A percentile compares a stretch with the other conserved stretches of the same genome.
Conservation (phyloP, 2,329 filamentous ascomycete species). For the Clonostachys chloroleuca region DNA sequence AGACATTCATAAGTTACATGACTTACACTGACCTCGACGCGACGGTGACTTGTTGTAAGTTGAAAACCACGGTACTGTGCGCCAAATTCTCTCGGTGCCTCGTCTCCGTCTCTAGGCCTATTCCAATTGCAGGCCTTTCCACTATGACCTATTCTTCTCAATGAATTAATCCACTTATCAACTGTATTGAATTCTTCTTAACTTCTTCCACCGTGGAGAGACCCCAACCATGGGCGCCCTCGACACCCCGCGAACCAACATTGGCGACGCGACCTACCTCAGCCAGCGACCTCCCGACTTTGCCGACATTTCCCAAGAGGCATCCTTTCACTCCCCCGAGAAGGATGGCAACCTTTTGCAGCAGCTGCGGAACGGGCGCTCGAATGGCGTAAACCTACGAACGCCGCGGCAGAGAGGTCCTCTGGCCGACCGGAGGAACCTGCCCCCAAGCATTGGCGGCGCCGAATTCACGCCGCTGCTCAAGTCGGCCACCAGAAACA, state of each 20-base stretch:
- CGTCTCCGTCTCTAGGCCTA: too few species aligned
- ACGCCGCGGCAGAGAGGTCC: slow-evolving; percentile 74
- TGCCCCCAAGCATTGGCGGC: slow-evolving; percentile 58
- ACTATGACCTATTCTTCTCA: too few species aligned
- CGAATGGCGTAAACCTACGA: slow-evolving; percentile 52
- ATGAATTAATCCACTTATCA: too few species aligned
- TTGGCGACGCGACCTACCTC: slow-evolving; percentile 80
- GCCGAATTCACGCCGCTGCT: slow-evolving; percentile 93
- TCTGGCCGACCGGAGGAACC: slow-evolving; percentile 67
- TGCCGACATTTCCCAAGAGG: slow-evolving; percentile 76
- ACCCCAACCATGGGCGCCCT: slow-evolving; percentile 40
- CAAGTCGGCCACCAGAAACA: slow-evolving; percentile 73
- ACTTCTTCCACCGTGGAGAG: too few species aligned
- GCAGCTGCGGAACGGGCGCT: slow-evolving; percentile 65
- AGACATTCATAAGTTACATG: not conserved
- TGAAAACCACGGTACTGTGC: too few species aligned
- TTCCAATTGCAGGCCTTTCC: too few species aligned
- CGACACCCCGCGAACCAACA: slow-evolving; percentile 82
- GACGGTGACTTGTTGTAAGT: too few species aligned
- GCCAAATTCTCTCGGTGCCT: too few species aligned
- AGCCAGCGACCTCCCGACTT: slow-evolving; percentile 61
- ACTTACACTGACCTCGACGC: not conserved
- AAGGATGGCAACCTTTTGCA: slow-evolving; percentile 68
- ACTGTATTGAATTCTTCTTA: too few species aligned
- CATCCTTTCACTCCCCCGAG: slow-evolving; percentile 77